Percentiles rank a stretch among this genome's conserved stretches.
Conservation (phyloP, 2,329 filamentous ascomycete species). For the Fusarium chuoi region DNA sequence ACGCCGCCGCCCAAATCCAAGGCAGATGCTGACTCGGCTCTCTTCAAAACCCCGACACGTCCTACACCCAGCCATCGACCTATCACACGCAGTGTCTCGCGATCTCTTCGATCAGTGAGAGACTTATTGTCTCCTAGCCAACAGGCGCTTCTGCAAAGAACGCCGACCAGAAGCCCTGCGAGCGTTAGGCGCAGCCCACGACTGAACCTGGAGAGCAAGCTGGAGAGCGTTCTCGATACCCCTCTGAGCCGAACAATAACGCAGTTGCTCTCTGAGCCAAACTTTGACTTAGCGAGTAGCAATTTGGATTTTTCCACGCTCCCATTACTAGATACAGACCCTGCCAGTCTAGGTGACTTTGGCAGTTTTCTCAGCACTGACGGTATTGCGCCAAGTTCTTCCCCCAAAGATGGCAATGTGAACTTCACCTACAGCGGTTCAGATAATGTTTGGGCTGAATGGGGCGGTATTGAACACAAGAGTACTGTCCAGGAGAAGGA, state of each 20-base stretch:
- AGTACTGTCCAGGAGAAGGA: slow-evolving; percentile 27
- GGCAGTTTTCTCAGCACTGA: slow-evolving; percentile 60
- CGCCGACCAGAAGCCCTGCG: slow-evolving; percentile 57
- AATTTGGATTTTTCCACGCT: slow-evolving; percentile 58
- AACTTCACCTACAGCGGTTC: slow-evolving; percentile 48
- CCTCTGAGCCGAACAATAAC: slow-evolving; percentile 72
- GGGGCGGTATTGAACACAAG: slow-evolving; percentile 40
- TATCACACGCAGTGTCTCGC: slow-evolving; percentile 69
- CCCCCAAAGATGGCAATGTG: slow-evolving; percentile 49
- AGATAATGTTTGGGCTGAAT: slow-evolving; percentile 46
- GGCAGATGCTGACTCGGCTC: slow-evolving; percentile 50
- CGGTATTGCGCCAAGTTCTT: slow-evolving; percentile 59
- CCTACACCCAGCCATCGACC: slow-evolving; percentile 70
- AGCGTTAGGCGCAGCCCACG: slow-evolving; percentile 57
- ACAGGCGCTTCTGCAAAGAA: slow-evolving; percentile 56
- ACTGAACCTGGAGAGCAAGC: slow-evolving; percentile 51
- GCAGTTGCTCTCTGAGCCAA: slow-evolving; percentile 69
- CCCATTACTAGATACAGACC: slow-evolving; percentile 52
- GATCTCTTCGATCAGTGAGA: slow-evolving; percentile 61
- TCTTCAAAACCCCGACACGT: slow-evolving; percentile 72
- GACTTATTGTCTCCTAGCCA: slow-evolving; percentile 58
- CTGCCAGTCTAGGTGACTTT: slow-evolving; percentile 56
- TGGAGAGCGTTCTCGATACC: slow-evolving; percentile 58
- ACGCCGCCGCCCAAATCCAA: slow-evolving; percentile 63
- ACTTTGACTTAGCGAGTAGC: slow-evolving; percentile 55